Evolutionary conservation across 2,329 filamentous ascomycete genomes (phyloP), one percentile per base, ranked within the genome.

Genomic region (Xylariomycetidae sp.): DNA sequence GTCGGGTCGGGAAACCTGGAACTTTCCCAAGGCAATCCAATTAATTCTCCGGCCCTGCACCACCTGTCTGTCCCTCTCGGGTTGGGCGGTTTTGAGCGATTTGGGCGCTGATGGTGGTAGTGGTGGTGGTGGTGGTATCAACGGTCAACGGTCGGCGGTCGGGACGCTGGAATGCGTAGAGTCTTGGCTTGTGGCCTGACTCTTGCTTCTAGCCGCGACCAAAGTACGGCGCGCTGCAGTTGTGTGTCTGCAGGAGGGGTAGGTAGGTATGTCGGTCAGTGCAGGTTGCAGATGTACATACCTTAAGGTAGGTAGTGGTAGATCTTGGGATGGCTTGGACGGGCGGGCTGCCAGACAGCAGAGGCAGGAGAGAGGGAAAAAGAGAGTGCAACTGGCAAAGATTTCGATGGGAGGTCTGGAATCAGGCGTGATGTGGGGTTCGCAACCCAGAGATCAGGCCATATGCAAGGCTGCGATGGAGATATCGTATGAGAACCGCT

Each of bases 401-500:
- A 10, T 5, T 29, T 19, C 17, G 23, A 23, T 23, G 10, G n/a
- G 16, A 15, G 32, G 37, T 32, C 43, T 46, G 47, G 44, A 48
- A 47, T 46, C 43, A 42, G 32, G 37, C 35, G 35, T 39, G 31
- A 39, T 40, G 43, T 47, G 44, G 44, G 43, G 43, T 46, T 35
- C 40, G 40, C 38, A 39, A 23, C 23, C 28, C 12, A 39, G 44
- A 44, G 39, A 53, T 53, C 49, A 52, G 47, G 42, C 49, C 49
- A 53, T 48, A 43, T 41, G 39, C 49, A 41, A 53, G 50, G 50
- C 49, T 53, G 38, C 41, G 31, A 41, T 33, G 35, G 40, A 33
- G 39, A 46, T 15, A 53, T 53, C 50, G 50, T 53, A 53, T 47
- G 50, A 53, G 47, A 34, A 26, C 34, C 42, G 46, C 47, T 42